Evolutionary conservation across 2,329 filamentous ascomycete species (phyloP).

Genomic region (Colletotrichum musae): DNA sequence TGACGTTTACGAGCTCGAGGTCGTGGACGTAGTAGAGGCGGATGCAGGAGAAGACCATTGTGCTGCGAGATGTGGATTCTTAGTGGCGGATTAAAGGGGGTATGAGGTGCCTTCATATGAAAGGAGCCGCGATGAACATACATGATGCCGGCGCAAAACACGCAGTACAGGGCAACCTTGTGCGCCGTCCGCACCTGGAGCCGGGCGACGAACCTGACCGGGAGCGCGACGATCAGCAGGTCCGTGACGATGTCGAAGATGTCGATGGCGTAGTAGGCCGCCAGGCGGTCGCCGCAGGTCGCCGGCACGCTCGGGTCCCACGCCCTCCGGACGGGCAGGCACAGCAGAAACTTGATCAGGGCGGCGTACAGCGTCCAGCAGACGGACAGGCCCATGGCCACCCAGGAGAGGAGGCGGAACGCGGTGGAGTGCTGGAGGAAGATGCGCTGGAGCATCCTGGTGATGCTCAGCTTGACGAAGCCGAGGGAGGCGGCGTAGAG

Average conservation of each 20-base stretch:
- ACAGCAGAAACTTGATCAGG: constrained; percentile 48
- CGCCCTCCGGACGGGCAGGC: constrained; percentile 51
- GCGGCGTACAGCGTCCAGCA: constrained; percentile 18
- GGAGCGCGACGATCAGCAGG: constrained; percentile 41
- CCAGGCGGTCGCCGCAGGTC: constrained; percentile 38
- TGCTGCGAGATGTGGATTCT: constrained; percentile 16
- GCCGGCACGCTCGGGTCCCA: constrained; percentile 43
- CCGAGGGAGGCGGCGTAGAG: constrained; percentile 11
- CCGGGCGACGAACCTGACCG: constrained; percentile 35
- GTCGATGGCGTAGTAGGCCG: constrained; percentile 39
- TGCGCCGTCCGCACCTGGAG: constrained; percentile 34
- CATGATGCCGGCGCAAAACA: constrained; percentile 43
- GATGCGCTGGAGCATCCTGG: constrained; percentile 16
- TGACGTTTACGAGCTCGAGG: constrained; percentile 40
- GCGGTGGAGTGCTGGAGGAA: constrained; percentile 4
- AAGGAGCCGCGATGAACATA: constrained; percentile 10
- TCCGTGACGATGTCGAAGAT: constrained; percentile 45
- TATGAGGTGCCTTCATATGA: neutral
- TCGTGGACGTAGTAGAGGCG: constrained; percentile 40
- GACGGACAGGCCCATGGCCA: constrained; percentile 8
- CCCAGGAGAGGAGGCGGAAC: constrained; percentile 7
- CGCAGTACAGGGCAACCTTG: constrained; percentile 36
- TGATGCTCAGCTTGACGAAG: constrained; percentile 27
- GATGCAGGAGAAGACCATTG: constrained; percentile 40
- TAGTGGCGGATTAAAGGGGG: neutral